A percentile compares a stretch with the other conserved stretches of the same genome.
Evolutionary conservation across 768 basidiomycete genomes (phyloP).

Genomic region (Tylopilus sp.): DNA sequence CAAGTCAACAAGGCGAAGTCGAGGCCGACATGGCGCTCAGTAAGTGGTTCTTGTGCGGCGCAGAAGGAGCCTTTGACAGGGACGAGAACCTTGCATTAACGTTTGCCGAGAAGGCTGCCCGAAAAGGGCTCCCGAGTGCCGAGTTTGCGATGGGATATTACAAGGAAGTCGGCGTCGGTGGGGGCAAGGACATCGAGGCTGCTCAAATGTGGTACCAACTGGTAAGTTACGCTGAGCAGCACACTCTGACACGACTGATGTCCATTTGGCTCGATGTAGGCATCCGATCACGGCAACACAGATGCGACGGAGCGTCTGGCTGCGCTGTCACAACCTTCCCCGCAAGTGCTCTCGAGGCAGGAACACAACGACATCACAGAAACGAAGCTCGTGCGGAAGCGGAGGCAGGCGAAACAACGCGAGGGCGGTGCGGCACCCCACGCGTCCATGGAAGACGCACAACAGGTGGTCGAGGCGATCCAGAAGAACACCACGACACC

Average conservation of each 20-base stretch:
- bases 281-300: constrained; percentile 70
- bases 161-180: constrained; percentile 87
- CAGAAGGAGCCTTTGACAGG: constrained; percentile 72
- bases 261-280: constrained; percentile 28
- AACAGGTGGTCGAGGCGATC: constrained; percentile 51
- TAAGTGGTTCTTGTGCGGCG: constrained; percentile 97
- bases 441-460: constrained; percentile 33
- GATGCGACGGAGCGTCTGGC: constrained; percentile 75
- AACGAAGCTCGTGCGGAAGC: constrained; percentile 73
- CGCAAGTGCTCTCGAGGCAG: constrained; percentile 64
- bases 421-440: constrained; percentile 10
- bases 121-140: constrained; percentile 71
- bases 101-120: constrained; percentile 86
- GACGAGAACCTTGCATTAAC: constrained; percentile 82
- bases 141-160: constrained; percentile 98
- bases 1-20: constrained; percentile 79
- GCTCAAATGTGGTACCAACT: constrained; percentile 78
- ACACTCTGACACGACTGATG: not conserved
- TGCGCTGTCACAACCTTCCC: constrained; percentile 61
- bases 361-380: constrained; percentile 83
- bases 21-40: constrained; percentile 97
- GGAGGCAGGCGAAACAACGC: constrained; percentile 65
- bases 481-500: constrained; percentile 45
- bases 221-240: constrained; percentile 37
- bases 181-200: constrained; percentile 53